Evolutionary conservation across 1,284 basidiomycete genomes (phyloP).

Genomic region (Ceratobasidium theobromae): DNA sequence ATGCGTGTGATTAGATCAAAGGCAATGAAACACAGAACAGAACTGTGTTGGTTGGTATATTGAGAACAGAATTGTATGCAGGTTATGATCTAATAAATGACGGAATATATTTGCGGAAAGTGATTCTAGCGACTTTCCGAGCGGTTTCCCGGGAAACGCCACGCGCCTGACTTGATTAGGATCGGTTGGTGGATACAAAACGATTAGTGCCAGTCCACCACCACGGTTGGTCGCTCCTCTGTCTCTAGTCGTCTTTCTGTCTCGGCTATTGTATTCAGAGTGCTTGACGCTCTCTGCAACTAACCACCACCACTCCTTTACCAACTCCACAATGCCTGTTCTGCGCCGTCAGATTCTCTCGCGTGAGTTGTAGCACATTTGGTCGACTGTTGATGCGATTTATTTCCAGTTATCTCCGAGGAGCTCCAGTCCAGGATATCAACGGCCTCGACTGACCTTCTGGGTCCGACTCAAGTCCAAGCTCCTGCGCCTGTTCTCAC

Average conservation of each 20-base stretch:
- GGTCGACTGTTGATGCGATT: too few species aligned
- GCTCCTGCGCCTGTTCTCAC: not conserved
- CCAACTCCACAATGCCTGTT: constrained; percentile 6
- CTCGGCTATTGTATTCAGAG: constrained; percentile 21
- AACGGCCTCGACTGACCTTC: not conserved
- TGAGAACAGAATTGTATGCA: not conserved
- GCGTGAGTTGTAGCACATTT: constrained; percentile 13
- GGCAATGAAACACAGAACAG: not conserved
- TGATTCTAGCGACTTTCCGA: not conserved
- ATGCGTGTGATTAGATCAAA: not conserved
- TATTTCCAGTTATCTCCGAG: constrained; percentile 14
- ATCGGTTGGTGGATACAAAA: not conserved
- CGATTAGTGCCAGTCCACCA: not conserved
- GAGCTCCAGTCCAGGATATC: constrained; percentile 10
- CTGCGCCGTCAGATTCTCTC: constrained; percentile 1
- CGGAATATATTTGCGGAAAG: not conserved
- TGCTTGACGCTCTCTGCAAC: constrained; percentile 28
- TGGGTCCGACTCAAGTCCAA: not conserved
- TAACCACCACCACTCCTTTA: constrained; percentile 20
- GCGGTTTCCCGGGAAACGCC: constrained; percentile 29
- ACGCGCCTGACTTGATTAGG: not conserved
- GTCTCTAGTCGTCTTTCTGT: not conserved
- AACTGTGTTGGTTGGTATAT: not conserved
- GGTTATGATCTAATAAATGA: not conserved
- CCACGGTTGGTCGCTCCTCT: constrained; percentile 1